A percentile compares a stretch with the other conserved stretches of the same genome.
Conservation (phyloP, 371 early-diverging fungal species). For the Mucor circinelloides region DNA sequence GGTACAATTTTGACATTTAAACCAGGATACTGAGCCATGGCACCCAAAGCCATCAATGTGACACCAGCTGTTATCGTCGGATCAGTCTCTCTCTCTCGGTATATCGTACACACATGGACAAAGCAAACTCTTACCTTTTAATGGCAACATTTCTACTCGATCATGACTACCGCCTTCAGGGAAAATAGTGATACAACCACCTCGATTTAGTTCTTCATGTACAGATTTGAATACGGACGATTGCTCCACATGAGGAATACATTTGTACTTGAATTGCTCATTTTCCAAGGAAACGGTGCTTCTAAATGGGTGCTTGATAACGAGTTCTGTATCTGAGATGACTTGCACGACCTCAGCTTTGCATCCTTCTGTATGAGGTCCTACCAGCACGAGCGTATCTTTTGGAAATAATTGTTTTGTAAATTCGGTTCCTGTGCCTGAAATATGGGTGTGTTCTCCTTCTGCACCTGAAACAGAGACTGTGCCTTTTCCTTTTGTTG, state of each 20-base stretch:
- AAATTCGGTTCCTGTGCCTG: constrained; percentile 73
- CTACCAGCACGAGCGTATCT: constrained; percentile 53
- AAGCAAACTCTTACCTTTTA: constrained; percentile 66
- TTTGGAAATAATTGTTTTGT: constrained; percentile 64
- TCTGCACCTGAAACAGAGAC: constrained; percentile 66
- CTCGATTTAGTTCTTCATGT: constrained; percentile 70
- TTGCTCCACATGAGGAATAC: constrained; percentile 87
- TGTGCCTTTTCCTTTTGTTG: constrained; percentile 66
- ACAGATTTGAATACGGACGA: constrained; percentile 79
- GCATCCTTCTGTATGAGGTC: constrained; percentile 41
- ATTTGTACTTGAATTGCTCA: constrained; percentile 68
- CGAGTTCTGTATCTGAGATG: constrained; percentile 79
- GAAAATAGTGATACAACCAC: constrained; percentile 91
- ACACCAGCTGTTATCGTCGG: constrained; percentile 62
- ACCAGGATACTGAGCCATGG: constrained; percentile 81
- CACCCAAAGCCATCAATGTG: constrained; percentile 89
- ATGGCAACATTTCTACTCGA: constrained; percentile 89
- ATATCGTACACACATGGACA: no score
- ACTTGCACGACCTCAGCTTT: constrained; percentile 76
- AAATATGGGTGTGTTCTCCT: constrained; percentile 64
- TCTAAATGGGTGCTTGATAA: constrained; percentile 68
- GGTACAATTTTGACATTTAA: constrained; percentile 92
- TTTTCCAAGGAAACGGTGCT: constrained; percentile 61
- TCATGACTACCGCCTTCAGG: constrained; percentile 98
- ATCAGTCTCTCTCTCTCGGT: neutral